A percentile compares a stretch with the other conserved stretches of the same genome.
Conservation (phyloP, 2,329 filamentous ascomycete genomes). For the Celoporthe dispersa region DNA sequence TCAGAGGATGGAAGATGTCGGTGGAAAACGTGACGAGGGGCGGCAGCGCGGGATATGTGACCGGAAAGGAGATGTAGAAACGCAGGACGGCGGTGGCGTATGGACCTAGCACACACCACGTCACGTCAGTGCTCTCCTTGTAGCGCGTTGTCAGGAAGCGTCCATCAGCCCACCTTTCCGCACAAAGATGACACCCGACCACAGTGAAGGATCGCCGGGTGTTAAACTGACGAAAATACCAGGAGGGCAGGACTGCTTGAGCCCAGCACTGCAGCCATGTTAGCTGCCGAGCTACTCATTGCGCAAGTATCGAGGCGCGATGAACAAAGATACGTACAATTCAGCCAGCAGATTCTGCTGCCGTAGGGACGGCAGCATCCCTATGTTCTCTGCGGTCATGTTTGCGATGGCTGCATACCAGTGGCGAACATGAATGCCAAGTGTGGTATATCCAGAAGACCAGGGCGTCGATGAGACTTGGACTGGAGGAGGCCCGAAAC, state of each 20-base stretch:
- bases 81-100: slow-evolving; percentile 86
- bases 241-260: slow-evolving; percentile 81
- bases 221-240: slow-evolving; percentile 87
- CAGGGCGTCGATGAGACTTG: no score
- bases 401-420: slow-evolving; percentile 16
- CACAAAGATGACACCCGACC: slow-evolving; percentile 91
- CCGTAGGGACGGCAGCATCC: slow-evolving; percentile 60
- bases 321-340: slow-evolving; percentile 64
- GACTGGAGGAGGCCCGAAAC: neutral
- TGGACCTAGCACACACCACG: slow-evolving; percentile 64
- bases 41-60: slow-evolving; percentile 76
- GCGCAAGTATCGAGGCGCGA: slow-evolving; percentile 12
- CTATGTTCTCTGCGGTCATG: slow-evolving; percentile 53
- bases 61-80: slow-evolving; percentile 87
- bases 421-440: slow-evolving; percentile 20
- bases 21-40: slow-evolving; percentile 87
- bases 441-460: neutral
- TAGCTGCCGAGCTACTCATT: slow-evolving; percentile 31
- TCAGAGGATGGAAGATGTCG: slow-evolving; percentile 92
- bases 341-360: slow-evolving; percentile 79
- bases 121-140: slow-evolving; percentile 21
- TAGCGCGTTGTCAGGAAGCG: slow-evolving; percentile 22
- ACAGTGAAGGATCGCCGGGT: slow-evolving; percentile 78
- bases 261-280: slow-evolving; percentile 64
- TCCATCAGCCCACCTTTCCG: slow-evolving; percentile 68